These are phyloP conservation scores for Corynascus novoguineensis DNA, from an alignment of 495 filamentous ascomycete species.

Conservation along the genomic window DNA sequence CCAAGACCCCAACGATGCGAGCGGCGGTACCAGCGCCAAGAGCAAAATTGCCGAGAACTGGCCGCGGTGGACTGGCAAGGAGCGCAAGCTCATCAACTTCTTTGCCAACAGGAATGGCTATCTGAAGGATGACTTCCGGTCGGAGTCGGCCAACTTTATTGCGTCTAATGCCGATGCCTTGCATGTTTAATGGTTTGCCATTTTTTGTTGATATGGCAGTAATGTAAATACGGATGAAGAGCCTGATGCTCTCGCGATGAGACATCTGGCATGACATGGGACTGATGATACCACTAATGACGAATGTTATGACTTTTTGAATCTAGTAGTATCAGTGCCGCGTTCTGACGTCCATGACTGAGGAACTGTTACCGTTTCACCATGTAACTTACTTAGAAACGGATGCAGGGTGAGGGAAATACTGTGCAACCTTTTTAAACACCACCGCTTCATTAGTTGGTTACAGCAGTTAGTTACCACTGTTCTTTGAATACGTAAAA, in stretches of 20 bases:
- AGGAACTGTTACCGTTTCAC: too few species aligned
- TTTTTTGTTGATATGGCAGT: neutral
- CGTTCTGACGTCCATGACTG: too few species aligned
- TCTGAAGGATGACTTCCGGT: slow-evolving; percentile 57
- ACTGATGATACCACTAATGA: neutral
- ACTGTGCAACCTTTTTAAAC: too few species aligned
- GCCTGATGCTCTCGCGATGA: neutral
- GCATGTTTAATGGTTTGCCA: slow-evolving; percentile 44
- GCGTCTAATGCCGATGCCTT: slow-evolving; percentile 40
- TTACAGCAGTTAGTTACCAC: too few species aligned
- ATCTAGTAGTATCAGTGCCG: too few species aligned
- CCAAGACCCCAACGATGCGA: slow-evolving; percentile 55
- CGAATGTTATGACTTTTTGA: too few species aligned
- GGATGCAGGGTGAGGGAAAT: too few species aligned
- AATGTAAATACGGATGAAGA: neutral
- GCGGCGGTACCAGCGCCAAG: slow-evolving; percentile 29
- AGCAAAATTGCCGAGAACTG: slow-evolving; percentile 42
- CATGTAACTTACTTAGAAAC: too few species aligned
- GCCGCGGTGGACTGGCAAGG: slow-evolving; percentile 54
- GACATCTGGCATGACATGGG: neutral
- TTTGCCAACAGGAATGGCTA: slow-evolving; percentile 39
- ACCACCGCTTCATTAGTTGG: too few species aligned
- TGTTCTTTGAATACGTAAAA: too few species aligned
- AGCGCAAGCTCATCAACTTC: slow-evolving; percentile 54
- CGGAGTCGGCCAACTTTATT: slow-evolving; percentile 45